phyloP scores from a whole-genome alignment of 2,329 filamentous ascomycete genomes.

The Claviceps sp. region DNA sequence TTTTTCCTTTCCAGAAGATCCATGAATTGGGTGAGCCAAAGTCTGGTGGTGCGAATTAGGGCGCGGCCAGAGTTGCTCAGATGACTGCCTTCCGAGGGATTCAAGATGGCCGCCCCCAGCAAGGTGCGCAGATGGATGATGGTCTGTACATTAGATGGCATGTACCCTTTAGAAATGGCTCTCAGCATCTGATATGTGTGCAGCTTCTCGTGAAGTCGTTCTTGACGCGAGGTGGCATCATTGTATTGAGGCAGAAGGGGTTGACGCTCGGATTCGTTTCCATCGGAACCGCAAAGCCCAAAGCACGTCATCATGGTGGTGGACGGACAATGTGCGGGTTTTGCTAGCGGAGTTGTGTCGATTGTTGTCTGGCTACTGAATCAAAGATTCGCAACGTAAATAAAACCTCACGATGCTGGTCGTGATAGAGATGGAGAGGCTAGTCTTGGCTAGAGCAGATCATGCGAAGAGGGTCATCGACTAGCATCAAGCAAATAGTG shows the following conservation, averaged over 20 bases:
- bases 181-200: slow-evolving; percentile 87
- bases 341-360: background rate
- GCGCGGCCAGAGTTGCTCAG: slow-evolving; percentile 67
- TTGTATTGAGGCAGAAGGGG: slow-evolving; percentile 73
- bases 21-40: slow-evolving; percentile 69
- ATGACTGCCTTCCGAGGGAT: slow-evolving; percentile 46
- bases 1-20: slow-evolving; percentile 78
- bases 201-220: slow-evolving; percentile 72
- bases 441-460: too few species aligned
- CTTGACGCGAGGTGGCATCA: slow-evolving; percentile 68
- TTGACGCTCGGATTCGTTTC: slow-evolving; percentile 46
- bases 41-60: slow-evolving; percentile 56
- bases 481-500: background rate
- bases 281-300: slow-evolving; percentile 34
- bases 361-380: background rate
- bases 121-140: slow-evolving; percentile 70
- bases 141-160: slow-evolving; percentile 81
- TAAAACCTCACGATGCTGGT: background rate
- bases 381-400: background rate
- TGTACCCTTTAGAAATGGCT: slow-evolving; percentile 70
- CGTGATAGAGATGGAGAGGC: background rate
- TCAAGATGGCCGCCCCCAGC: slow-evolving; percentile 64
- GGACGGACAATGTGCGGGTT: background rate
- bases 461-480: background rate
- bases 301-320: slow-evolving; percentile 49